Evolutionary conservation across 202 grass and related monocot genomes (phyloP).

Genomic region (Panicum virgatum): DNA sequence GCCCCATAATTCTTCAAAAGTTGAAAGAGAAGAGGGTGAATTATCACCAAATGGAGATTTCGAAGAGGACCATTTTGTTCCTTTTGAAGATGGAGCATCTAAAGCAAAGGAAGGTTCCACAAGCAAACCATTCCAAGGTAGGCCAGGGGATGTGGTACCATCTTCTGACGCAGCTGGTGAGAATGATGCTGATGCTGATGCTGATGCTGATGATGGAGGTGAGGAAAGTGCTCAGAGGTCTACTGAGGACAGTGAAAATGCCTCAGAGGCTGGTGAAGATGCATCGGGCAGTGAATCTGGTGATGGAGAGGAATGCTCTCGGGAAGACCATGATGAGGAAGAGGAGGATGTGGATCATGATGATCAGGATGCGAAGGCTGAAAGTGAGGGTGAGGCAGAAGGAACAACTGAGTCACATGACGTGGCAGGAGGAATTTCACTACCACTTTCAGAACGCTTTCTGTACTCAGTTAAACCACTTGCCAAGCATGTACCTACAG

Average conservation of each 20-base stretch:
- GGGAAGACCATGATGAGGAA: slow-evolving; percentile 87
- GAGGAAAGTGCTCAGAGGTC: slow-evolving; percentile 88
- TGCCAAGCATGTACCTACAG: slow-evolving; percentile 67
- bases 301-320: slow-evolving; percentile 73
- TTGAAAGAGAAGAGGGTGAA: slow-evolving; percentile 95
- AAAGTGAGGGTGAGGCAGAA: slow-evolving; percentile 95
- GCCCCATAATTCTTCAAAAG: slow-evolving; percentile 52
- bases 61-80: slow-evolving; percentile 83
- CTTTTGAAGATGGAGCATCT: slow-evolving; percentile 57
- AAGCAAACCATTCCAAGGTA: slow-evolving; percentile 54
- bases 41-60: slow-evolving; percentile 94
- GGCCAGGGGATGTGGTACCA: slow-evolving; percentile 49
- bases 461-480: slow-evolving; percentile 71
- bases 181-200: slow-evolving; percentile 89
- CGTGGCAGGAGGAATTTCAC: slow-evolving; percentile 62
- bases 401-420: slow-evolving; percentile 69
- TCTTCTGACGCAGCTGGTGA: slow-evolving; percentile 63
- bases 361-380: slow-evolving; percentile 78
- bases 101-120: slow-evolving; percentile 59
- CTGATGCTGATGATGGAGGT: slow-evolving; percentile 80
- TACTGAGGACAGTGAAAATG: slow-evolving; percentile 85
- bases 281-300: slow-evolving; percentile 69
- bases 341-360: slow-evolving; percentile 94
- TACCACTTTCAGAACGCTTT: slow-evolving; percentile 67
- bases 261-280: slow-evolving; percentile 85